Percentiles rank a stretch among this genome's conserved stretches.
phyloP scores from a whole-genome alignment of 306 rosid genomes.

The Boehmeria nivea region DNA sequence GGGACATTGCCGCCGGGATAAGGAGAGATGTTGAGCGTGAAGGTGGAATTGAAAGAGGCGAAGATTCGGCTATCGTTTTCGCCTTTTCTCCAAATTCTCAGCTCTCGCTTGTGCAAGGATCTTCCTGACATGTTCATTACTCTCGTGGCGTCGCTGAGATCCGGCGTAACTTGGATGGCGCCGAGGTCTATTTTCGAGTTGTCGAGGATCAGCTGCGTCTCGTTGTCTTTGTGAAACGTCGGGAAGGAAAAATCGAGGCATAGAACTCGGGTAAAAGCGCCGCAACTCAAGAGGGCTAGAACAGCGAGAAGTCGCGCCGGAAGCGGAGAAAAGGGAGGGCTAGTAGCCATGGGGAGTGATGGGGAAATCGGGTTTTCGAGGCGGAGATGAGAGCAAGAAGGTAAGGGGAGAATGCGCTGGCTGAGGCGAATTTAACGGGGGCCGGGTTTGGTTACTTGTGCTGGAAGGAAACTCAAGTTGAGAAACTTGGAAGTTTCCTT shows the following conservation, averaged over 20 bases:
- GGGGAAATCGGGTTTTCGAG: not conserved
- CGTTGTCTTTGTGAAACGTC: not conserved
- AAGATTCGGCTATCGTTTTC: not conserved
- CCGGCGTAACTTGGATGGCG: slow-evolving; percentile 36
- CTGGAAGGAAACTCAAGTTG: not conserved
- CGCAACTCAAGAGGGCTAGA: slow-evolving; percentile 6
- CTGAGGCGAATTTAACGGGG: not conserved
- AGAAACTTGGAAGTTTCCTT: slow-evolving; percentile 1
- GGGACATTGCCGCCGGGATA: not conserved
- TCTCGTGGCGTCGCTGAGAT: not conserved
- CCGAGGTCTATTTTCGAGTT: not conserved
- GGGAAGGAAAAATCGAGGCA: slow-evolving; percentile 26
- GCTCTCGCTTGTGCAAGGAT: slow-evolving; percentile 8
- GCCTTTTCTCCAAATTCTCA: slow-evolving; percentile 18
- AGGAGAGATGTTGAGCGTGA: slow-evolving; percentile 21
- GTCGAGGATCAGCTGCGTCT: not conserved
- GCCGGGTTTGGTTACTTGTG: not conserved
- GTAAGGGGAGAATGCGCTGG: not conserved
- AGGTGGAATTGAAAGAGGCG: slow-evolving; percentile 33
- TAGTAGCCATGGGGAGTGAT: not conserved
- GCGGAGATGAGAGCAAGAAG: not conserved
- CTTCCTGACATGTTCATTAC: slow-evolving; percentile 25
- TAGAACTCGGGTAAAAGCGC: not conserved
- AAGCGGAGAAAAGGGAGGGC: not conserved
- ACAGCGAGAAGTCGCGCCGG: not conserved